A percentile compares a stretch with the other conserved stretches of the same genome.
Evolutionary conservation across 768 basidiomycete genomes (phyloP).

Genomic region (Lactarius quietus): DNA sequence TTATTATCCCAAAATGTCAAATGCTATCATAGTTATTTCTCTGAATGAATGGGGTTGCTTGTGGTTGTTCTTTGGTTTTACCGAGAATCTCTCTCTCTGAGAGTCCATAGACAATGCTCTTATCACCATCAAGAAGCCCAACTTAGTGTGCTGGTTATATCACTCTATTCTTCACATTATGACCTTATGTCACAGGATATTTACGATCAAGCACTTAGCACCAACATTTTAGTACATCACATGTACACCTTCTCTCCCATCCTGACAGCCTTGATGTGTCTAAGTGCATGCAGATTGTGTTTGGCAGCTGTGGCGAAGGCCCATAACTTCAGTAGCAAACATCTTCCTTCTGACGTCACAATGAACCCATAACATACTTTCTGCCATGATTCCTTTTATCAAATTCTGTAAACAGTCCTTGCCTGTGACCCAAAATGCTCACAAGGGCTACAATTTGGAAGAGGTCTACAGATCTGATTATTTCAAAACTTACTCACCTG

Average conservation of each 20-base stretch:
- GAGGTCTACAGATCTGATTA: no score
- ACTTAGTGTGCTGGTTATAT: slow-evolving; percentile 41
- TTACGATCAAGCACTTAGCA: slow-evolving; percentile 53
- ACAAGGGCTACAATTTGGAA: no score
- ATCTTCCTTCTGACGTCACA: slow-evolving; percentile 67
- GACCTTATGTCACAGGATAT: slow-evolving; percentile 49
- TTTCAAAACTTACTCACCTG: no score
- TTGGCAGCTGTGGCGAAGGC: slow-evolving; percentile 71
- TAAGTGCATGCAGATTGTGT: slow-evolving; percentile 45
- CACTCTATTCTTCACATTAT: not conserved
- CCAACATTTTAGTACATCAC: slow-evolving; percentile 66
- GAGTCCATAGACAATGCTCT: slow-evolving; percentile 56
- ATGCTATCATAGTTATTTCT: slow-evolving; percentile 58
- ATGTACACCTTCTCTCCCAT: slow-evolving; percentile 42
- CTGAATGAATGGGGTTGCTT: slow-evolving; percentile 74
- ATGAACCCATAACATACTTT: slow-evolving; percentile 71
- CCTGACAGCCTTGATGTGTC: not conserved
- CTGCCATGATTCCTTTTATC: slow-evolving; percentile 90
- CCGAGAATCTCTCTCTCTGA: slow-evolving; percentile 53
- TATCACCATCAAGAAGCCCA: slow-evolving; percentile 46
- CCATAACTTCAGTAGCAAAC: slow-evolving; percentile 72
- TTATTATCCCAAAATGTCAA: slow-evolving; percentile 68
- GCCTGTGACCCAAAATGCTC: slow-evolving; percentile 55
- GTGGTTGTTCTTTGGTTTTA: slow-evolving; percentile 64
- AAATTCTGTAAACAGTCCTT: slow-evolving; percentile 81